These are phyloP conservation scores for Kalmanozyma brasiliensis DNA, from an alignment of 1,284 basidiomycete genomes.

Conservation along the genomic window DNA sequence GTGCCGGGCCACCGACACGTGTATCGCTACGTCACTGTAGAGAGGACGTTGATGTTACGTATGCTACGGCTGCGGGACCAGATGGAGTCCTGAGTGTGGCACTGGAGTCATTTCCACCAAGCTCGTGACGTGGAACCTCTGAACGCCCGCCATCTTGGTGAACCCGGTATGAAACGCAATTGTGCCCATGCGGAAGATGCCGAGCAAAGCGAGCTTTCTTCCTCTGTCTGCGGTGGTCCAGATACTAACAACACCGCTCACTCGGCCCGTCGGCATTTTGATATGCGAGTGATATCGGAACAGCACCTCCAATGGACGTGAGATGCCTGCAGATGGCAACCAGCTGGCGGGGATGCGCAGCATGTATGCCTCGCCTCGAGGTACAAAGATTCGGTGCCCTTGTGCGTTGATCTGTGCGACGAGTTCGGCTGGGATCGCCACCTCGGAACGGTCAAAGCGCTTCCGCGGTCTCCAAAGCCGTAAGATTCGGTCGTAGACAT, in stretches of 20 bases:
- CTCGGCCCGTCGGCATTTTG: neutral
- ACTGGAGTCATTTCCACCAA: too few relatives aligned
- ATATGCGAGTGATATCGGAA: neutral
- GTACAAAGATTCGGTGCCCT: neutral
- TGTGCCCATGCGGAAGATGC: neutral
- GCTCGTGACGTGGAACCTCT: too few relatives aligned
- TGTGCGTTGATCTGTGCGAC: neutral
- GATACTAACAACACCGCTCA: neutral
- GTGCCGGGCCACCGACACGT: too few relatives aligned
- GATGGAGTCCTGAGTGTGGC: too few relatives aligned
- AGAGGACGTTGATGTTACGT: too few relatives aligned
- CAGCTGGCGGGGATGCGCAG: neutral
- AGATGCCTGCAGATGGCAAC: neutral
- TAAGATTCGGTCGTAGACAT: neutral
- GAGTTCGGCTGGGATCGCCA: too few relatives aligned
- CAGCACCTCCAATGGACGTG: neutral
- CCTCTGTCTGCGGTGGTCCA: neutral
- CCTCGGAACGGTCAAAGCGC: neutral
- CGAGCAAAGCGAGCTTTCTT: neutral
- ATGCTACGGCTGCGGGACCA: too few relatives aligned
- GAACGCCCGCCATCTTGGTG: too few relatives aligned
- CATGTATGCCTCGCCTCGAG: neutral
- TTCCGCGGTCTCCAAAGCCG: neutral
- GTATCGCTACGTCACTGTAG: too few relatives aligned
- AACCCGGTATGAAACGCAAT: too few relatives aligned